Evolutionary conservation across 1,284 basidiomycete genomes (phyloP).

Genomic region (Tilletia indica): DNA sequence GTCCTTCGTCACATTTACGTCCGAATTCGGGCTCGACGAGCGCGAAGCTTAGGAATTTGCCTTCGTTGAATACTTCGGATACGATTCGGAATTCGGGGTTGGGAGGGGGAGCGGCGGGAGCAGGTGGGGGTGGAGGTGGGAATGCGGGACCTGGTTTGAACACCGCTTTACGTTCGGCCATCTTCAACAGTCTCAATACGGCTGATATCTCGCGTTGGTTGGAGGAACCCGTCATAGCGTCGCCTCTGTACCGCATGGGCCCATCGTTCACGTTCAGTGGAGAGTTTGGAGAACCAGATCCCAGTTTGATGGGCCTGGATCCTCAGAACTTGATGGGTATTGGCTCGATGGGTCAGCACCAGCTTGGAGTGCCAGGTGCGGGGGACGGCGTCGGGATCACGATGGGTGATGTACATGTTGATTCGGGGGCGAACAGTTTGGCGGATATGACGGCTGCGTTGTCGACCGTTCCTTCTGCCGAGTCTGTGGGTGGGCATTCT

Average conservation of each 20-base stretch:
- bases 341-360: background rate
- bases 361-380: too few species aligned
- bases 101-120: background rate
- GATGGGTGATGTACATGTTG: background rate
- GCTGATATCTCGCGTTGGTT: conserved; percentile 52
- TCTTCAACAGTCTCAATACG: conserved; percentile 16
- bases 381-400: background rate
- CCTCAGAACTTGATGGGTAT: background rate
- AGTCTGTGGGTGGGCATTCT: background rate
- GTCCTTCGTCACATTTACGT: background rate
- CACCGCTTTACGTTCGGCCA: conserved; percentile 5
- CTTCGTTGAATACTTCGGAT: conserved; percentile 16
- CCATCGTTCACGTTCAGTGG: conserved; percentile 36
- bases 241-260: conserved; percentile 49
- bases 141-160: background rate
- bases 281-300: conserved; percentile 1
- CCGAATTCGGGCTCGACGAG: conserved; percentile 3
- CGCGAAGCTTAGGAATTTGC: conserved; percentile 9
- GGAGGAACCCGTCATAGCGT: conserved; percentile 52
- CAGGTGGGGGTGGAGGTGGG: too few species aligned
- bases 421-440: background rate
- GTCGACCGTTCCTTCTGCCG: background rate
- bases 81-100: background rate
- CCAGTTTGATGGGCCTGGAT: background rate
- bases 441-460: background rate